Percentiles rank a stretch among this genome's conserved stretches.
Conservation (phyloP, 179 eudicot species). For the Spergularia azorica region DNA sequence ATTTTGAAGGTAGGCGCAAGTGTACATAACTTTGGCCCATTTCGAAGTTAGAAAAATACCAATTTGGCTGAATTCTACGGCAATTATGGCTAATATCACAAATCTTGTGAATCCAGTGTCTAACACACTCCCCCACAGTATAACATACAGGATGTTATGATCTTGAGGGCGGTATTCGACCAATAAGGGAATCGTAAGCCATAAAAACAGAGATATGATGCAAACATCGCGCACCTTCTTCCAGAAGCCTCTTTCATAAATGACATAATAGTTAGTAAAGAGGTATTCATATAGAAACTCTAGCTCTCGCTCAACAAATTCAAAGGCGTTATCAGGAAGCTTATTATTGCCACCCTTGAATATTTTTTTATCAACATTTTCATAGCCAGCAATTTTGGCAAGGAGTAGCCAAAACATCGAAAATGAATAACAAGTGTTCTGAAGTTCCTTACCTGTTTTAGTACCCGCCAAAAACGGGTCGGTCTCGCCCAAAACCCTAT, state of each 20-base stretch:
- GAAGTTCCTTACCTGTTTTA: neutral
- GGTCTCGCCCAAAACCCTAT: neutral
- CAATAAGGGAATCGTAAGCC: conserved; percentile 5
- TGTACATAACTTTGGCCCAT: conserved; percentile 26
- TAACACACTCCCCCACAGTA: neutral
- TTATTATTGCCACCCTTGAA: neutral
- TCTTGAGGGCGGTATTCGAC: conserved; percentile 13
- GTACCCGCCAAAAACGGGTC: neutral
- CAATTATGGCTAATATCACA: conserved; percentile 16
- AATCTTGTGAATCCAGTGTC: conserved; percentile 18
- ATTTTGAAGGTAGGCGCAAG: conserved; percentile 19
- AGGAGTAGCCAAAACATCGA: conserved; percentile 13
- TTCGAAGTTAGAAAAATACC: conserved; percentile 22
- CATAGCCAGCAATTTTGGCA: conserved; percentile 13
- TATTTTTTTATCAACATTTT: neutral
- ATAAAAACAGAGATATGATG: conserved; percentile 17
- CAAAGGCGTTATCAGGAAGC: conserved; percentile 8
- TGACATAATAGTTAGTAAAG: conserved; percentile 26
- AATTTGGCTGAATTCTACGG: conserved; percentile 3
- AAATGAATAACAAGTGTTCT: neutral
- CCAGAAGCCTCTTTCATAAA: conserved; percentile 19
- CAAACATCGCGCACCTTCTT: conserved; percentile 2
- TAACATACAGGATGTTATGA: neutral
- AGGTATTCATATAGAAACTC: conserved; percentile 27
- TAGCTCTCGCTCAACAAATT: conserved; percentile 16